A percentile compares a stretch with the other conserved stretches of the same genome.
Conservation (phyloP, 2,329 filamentous ascomycete genomes). For the Diplodia intermedia region DNA sequence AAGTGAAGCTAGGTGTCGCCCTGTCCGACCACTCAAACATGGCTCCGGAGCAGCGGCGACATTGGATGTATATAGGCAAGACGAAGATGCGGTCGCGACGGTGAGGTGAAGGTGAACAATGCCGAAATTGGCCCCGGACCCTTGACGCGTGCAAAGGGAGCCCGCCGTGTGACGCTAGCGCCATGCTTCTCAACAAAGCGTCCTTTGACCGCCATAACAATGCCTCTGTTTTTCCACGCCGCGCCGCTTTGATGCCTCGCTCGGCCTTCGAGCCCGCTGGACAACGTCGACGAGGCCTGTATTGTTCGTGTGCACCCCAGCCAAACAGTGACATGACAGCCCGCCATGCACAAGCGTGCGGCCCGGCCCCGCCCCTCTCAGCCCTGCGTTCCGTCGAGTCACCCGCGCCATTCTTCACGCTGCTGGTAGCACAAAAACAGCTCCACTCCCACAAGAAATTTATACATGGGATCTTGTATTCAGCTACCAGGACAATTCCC, state of each 20-base stretch:
- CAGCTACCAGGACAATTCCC: too few relatives aligned
- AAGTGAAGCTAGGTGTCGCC: slow-evolving; percentile 22
- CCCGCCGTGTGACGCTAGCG: slow-evolving; percentile 22
- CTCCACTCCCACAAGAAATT: too few relatives aligned
- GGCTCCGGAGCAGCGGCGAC: slow-evolving; percentile 23
- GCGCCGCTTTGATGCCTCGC: not conserved
- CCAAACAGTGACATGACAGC: not conserved
- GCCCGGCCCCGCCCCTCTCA: slow-evolving; percentile 20
- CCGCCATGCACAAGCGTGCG: slow-evolving; percentile 15
- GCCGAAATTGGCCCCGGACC: slow-evolving; percentile 26
- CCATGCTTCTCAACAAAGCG: slow-evolving; percentile 23
- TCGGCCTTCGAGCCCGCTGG: not conserved
- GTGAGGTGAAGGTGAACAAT: slow-evolving; percentile 30
- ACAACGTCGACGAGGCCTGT: not conserved
- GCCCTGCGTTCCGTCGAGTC: slow-evolving; percentile 23
- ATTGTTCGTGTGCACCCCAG: not conserved
- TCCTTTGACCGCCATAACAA: slow-evolving; percentile 16
- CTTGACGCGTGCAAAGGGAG: slow-evolving; percentile 31
- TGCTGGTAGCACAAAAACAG: slow-evolving; percentile 2
- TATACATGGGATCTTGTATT: too few relatives aligned
- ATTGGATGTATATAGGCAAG: slow-evolving; percentile 27
- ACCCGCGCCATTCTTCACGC: slow-evolving; percentile 24
- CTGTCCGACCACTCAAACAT: slow-evolving; percentile 22
- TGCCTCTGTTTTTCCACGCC: not conserved
- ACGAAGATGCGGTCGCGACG: slow-evolving; percentile 25